Evolutionary conservation across 202 grass and related monocot species (phyloP).

Genomic region (Elaeis oleifera): DNA sequence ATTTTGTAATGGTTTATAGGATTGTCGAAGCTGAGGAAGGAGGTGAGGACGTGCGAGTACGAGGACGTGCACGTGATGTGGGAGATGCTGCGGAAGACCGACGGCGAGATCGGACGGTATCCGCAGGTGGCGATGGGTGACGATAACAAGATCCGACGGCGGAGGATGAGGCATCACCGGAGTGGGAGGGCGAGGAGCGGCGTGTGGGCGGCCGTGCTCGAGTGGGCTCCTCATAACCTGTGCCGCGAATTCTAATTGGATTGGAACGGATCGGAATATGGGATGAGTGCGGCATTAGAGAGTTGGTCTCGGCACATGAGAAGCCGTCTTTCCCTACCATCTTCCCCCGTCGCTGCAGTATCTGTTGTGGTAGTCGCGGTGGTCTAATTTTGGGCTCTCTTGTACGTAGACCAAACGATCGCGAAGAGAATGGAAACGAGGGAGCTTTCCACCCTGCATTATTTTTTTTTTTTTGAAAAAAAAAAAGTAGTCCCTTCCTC

Average conservation of each 20-base stretch:
- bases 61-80: constrained; percentile 83
- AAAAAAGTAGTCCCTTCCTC: too few species aligned
- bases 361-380: too few species aligned
- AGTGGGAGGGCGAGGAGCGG: constrained; percentile 35
- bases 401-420: too few species aligned
- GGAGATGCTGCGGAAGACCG: constrained; percentile 64
- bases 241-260: background rate
- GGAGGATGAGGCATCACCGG: constrained; percentile 24
- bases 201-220: constrained; percentile 18
- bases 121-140: constrained; percentile 3
- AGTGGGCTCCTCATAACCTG: background rate
- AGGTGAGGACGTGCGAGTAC: constrained; percentile 93
- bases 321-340: too few species aligned
- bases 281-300: too few species aligned
- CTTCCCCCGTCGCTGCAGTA: too few species aligned
- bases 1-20: constrained; percentile 20
- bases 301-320: too few species aligned
- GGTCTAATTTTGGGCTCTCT: too few species aligned
- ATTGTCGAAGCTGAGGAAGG: constrained; percentile 63
- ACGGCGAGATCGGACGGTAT: constrained; percentile 6
- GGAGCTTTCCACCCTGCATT: too few species aligned
- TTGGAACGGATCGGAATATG: too few species aligned
- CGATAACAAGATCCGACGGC: background rate
- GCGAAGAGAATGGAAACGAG: too few species aligned
- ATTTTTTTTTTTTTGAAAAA: too few species aligned